Percentiles rank a stretch among this genome's conserved stretches.
These are phyloP conservation scores for Diutina siamensis DNA, from an alignment of 1,139 yeast genomes.

Conservation along the genomic window DNA sequence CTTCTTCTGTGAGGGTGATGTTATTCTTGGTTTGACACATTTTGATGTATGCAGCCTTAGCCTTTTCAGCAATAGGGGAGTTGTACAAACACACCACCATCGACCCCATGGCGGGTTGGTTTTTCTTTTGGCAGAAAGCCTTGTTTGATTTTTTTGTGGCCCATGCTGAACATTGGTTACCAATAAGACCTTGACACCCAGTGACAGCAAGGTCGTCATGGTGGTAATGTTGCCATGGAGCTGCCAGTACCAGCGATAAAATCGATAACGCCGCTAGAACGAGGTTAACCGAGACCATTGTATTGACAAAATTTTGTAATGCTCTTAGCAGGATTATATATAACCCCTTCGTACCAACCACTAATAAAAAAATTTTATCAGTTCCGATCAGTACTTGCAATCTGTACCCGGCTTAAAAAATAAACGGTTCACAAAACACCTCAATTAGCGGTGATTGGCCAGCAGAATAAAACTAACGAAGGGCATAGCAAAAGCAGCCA, in stretches of 20 bases:
- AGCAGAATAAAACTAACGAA: too few relatives aligned
- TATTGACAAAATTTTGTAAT: too few relatives aligned
- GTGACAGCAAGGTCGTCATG: neutral
- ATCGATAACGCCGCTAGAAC: neutral
- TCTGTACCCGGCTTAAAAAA: too few relatives aligned
- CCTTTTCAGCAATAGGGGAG: constrained; percentile 12
- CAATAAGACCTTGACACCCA: neutral
- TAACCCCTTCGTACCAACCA: too few relatives aligned
- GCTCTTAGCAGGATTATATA: too few relatives aligned
- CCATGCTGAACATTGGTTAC: constrained; percentile 3
- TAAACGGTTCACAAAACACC: too few relatives aligned
- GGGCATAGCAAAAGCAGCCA: too few relatives aligned
- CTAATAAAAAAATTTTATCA: neutral
- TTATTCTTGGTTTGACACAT: constrained; percentile 14
- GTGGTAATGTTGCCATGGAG: neutral
- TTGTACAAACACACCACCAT: constrained; percentile 24
- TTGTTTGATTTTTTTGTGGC: neutral
- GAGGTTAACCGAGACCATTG: neutral
- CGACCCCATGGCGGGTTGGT: constrained; percentile 28
- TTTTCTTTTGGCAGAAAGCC: constrained; percentile 1
- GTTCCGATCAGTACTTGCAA: neutral
- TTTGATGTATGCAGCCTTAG: constrained; percentile 14
- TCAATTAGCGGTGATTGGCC: too few relatives aligned
- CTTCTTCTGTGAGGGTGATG: constrained; percentile 16
- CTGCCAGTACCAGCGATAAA: neutral